Evolutionary conservation across 139 green algal genomes (phyloP).

Genomic region (Pedinophyceae sp.): DNA sequence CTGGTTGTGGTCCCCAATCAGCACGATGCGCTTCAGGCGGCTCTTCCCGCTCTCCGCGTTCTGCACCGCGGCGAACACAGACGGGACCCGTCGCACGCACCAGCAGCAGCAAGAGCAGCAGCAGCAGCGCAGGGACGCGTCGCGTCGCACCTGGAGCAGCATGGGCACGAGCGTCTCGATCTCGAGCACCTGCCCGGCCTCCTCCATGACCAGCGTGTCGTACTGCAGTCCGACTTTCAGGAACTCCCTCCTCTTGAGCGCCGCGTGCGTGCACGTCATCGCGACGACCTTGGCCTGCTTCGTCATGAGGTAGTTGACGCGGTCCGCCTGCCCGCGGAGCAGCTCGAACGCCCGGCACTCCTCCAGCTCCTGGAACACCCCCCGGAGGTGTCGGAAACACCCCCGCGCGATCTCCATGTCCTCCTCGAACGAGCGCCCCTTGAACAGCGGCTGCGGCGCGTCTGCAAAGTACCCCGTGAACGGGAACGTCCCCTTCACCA

Average conservation of each 20-base stretch:
- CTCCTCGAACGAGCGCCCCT: constrained; percentile 27
- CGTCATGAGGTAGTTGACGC: constrained; percentile 91
- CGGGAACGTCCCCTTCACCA: constrained; percentile 67
- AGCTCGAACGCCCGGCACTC: constrained; percentile 95
- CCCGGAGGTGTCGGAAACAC: constrained; percentile 76
- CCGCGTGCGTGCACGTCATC: constrained; percentile 99
- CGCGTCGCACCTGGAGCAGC: constrained; percentile 33
- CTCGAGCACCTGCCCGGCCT: constrained; percentile 90
- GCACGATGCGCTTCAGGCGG: constrained; percentile 63
- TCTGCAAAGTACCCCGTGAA: constrained; percentile 83
- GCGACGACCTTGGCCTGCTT: constrained; percentile 95
- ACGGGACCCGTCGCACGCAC: neutral
- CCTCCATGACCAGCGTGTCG: constrained; percentile 97
- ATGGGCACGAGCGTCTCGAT: constrained; percentile 99
- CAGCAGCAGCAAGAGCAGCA: neutral
- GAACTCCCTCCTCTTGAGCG: constrained; percentile 91
- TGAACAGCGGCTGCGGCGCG: constrained; percentile 58
- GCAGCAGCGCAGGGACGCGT: too few relatives aligned
- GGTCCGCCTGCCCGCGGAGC: constrained; percentile 69
- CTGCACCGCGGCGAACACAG: constrained; percentile 35
- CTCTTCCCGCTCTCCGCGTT: constrained; percentile 26
- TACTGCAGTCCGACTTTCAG: constrained; percentile 86
- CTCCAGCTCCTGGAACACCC: constrained; percentile 90
- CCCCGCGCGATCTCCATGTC: constrained; percentile 42
- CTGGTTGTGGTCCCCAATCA: constrained; percentile 97